A percentile compares a stretch with the other conserved stretches of the same genome.
These are phyloP conservation scores for Arabidopsis lyrata DNA, from an alignment of 441 rosid genomes.

Conservation along the genomic window DNA sequence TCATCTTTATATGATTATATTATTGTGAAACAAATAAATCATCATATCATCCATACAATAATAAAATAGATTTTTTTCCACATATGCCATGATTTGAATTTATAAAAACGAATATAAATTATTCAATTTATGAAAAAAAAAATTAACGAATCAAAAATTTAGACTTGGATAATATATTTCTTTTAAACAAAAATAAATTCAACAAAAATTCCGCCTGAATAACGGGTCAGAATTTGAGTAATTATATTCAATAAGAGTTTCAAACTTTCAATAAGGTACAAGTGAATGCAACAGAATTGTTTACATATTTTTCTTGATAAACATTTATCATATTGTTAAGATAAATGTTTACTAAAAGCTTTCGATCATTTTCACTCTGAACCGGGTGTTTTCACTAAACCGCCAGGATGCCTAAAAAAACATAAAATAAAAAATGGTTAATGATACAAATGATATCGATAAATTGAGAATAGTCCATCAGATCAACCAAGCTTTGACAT, in stretches of 20 bases:
- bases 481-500: background rate
- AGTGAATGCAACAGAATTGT: slow-evolving; percentile 25
- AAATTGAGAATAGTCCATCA: background rate
- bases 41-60: no score
- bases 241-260: slow-evolving; percentile 25
- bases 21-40: no score
- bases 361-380: slow-evolving; percentile 26
- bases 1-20: no score
- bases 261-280: slow-evolving; percentile 13
- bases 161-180: no score
- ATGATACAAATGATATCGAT: background rate
- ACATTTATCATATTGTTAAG: slow-evolving; percentile 10
- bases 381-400: slow-evolving; percentile 9
- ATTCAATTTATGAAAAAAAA: no score
- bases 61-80: no score
- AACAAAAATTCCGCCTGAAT: no score
- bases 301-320: slow-evolving; percentile 27
- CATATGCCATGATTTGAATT: no score
- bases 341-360: slow-evolving; percentile 4
- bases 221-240: no score
- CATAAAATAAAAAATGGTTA: background rate
- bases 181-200: no score
- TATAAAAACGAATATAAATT: no score
- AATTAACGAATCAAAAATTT: no score
- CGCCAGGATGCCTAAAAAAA: slow-evolving; percentile 13